A percentile compares a stretch with the other conserved stretches of the same genome.
These are phyloP conservation scores for Herpetospermum pedunculosum DNA, from an alignment of 306 rosid genomes.

Conservation along the genomic window DNA sequence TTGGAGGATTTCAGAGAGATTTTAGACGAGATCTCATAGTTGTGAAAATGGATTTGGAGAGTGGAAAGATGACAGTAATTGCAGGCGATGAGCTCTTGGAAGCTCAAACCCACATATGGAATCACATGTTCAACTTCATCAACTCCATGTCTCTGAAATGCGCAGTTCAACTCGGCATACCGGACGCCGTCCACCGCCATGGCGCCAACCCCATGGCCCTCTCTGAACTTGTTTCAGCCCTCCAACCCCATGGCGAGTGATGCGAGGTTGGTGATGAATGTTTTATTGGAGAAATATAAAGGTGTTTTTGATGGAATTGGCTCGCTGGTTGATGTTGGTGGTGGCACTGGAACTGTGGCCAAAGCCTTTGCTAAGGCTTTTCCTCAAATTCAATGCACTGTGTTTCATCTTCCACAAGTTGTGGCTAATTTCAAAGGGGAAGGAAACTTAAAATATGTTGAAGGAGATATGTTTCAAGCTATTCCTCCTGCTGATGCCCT, in stretches of 20 bases:
- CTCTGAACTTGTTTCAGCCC: neutral
- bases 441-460: neutral
- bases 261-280: neutral
- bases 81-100: neutral
- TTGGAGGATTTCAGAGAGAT: no score
- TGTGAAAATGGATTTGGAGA: neutral
- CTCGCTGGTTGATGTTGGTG: neutral
- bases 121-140: neutral
- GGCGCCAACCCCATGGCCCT: neutral
- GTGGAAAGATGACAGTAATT: neutral
- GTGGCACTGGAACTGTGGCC: neutral
- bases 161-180: neutral
- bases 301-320: neutral
- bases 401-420: neutral
- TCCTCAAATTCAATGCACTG: neutral
- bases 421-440: neutral
- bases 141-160: neutral
- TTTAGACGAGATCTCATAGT: neutral
- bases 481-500: neutral
- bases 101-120: neutral
- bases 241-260: neutral
- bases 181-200: neutral
- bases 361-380: neutral
- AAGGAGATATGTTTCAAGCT: neutral
- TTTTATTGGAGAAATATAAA: neutral